phyloP scores from a whole-genome alignment of 106 monocot genomes.

The Ottelia alismoides region DNA sequence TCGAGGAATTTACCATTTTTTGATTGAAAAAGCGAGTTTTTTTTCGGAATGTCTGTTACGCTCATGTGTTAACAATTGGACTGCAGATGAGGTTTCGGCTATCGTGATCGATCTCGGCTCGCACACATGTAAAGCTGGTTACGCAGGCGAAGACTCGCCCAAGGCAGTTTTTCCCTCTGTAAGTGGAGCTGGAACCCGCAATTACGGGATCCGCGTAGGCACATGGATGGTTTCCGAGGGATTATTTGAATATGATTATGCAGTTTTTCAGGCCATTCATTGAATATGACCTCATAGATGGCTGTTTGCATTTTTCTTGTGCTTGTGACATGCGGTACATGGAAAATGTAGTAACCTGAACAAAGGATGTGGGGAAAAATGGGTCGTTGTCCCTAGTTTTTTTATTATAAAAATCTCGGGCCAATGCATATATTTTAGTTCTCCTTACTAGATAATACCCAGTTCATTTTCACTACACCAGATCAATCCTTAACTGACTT shows the following conservation, averaged over 20 bases:
- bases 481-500: no score
- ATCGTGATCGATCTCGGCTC: conserved; percentile 89
- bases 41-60: neutral
- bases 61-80: neutral
- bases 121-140: conserved; percentile 92
- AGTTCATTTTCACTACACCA: no score
- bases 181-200: conserved; percentile 11
- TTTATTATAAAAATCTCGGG: no score
- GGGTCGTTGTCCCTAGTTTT: no score
- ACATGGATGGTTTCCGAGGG: no score
- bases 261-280: neutral
- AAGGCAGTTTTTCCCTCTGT: conserved; percentile 98
- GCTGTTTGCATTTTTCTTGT: neutral
- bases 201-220: no score
- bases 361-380: neutral
- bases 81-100: conserved; percentile 85
- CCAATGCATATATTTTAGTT: no score
- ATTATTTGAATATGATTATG: neutral
- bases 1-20: no score
- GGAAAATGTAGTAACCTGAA: neutral
- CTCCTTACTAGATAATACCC: no score
- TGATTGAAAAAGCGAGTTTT: no score
- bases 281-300: neutral
- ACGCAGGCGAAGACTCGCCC: conserved; percentile 91
- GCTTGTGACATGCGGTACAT: neutral